Conservation (phyloP, 2,329 filamentous ascomycete species). For the Venturia aucupariae region DNA sequence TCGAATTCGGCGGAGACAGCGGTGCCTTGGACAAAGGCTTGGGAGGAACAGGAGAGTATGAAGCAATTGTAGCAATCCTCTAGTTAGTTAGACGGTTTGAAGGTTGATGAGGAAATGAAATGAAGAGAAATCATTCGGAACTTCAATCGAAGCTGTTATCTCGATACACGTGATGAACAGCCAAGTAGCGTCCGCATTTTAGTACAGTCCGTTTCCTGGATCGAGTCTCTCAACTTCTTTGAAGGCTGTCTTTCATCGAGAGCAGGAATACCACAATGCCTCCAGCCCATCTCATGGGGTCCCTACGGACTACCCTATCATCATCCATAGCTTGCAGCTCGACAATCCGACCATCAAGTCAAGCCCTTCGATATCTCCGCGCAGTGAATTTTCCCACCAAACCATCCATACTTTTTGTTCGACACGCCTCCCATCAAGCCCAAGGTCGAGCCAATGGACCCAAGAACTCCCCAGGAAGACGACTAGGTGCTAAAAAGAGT, state of each 20-base stretch:
- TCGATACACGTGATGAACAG: background rate
- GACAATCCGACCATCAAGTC: constrained; percentile 8
- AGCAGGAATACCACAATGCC: background rate
- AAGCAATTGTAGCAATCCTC: background rate
- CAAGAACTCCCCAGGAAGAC: constrained; percentile 67
- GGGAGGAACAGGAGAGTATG: background rate
- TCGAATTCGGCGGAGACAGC: background rate
- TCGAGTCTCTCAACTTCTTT: background rate
- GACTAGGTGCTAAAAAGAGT: constrained; percentile 87
- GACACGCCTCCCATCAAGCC: constrained; percentile 55
- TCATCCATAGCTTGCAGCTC: background rate
- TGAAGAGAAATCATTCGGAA: too few relatives aligned
- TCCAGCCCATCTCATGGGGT: background rate
- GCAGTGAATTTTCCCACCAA: constrained; percentile 22
- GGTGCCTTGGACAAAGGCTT: background rate
- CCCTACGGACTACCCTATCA: background rate
- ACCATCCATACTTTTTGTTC: constrained; percentile 35
- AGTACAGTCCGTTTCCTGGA: background rate
- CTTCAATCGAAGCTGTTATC: too few relatives aligned
- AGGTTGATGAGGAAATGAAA: background rate
- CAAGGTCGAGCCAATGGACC: constrained; percentile 62
- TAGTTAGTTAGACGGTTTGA: background rate
- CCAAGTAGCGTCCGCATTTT: background rate
- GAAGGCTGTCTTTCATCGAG: background rate
- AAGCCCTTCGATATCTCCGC: constrained; percentile 10